Percentiles rank a stretch among this genome's conserved stretches.
phyloP scores from a whole-genome alignment of 2,329 filamentous ascomycete species.

The Ophiocordyceps camponoti-floridani region DNA sequence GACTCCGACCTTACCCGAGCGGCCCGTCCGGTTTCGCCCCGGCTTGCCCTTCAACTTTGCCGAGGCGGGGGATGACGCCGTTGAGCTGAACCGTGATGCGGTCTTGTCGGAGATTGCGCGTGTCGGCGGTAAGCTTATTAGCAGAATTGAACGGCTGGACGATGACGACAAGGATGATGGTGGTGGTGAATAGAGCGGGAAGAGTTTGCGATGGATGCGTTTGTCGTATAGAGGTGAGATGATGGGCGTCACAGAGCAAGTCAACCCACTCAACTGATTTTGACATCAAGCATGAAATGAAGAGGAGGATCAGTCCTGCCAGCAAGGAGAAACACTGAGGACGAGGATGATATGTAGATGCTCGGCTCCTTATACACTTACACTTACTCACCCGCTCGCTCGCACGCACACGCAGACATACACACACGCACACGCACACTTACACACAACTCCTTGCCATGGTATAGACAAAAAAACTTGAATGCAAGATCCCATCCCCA shows the following conservation, averaged over 20 bases:
- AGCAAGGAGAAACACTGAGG: too few species aligned
- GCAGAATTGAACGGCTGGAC: constrained; percentile 36
- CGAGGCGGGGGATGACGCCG: constrained; percentile 22
- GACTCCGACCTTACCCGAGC: constrained; percentile 31
- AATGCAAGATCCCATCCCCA: constrained; percentile 3
- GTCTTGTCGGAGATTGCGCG: constrained; percentile 58
- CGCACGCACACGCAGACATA: too few species aligned
- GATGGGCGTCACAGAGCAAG: too few species aligned
- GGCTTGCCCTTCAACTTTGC: constrained; percentile 46
- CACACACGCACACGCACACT: not conserved
- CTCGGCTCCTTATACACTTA: too few species aligned
- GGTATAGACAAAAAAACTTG: constrained; percentile 17
- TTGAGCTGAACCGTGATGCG: constrained; percentile 47
- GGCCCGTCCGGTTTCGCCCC: constrained; percentile 40
- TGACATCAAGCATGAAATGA: too few species aligned
- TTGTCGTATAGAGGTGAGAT: too few species aligned
- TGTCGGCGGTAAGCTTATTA: constrained; percentile 48
- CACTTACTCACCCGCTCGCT: too few species aligned
- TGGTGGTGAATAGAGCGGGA: not conserved
- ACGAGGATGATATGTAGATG: too few species aligned
- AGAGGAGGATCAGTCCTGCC: too few species aligned
- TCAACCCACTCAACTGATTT: too few species aligned
- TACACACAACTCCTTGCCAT: constrained; percentile 16
- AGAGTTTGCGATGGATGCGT: too few species aligned
- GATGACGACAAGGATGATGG: constrained; percentile 1